Evolutionary conservation across 805 yeast genomes (phyloP).

Genomic region (Wickerhamomyces chambardii): DNA sequence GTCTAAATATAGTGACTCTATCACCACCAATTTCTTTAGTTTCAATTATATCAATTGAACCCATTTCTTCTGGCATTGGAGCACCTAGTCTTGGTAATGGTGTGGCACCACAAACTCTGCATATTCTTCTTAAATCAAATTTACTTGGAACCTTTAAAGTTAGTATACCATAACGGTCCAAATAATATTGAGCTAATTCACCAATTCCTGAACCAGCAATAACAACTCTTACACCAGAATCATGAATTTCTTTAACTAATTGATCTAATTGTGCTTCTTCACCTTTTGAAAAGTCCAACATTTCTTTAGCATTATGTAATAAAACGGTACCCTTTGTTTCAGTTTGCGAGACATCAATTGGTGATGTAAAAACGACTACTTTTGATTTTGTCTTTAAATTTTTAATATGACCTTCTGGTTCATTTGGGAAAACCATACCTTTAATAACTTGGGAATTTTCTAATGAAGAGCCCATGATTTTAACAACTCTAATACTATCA

Average conservation of each 20-base stretch:
- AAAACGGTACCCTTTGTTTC: conserved; percentile 97
- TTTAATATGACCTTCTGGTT: conserved; percentile 89
- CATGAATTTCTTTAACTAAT: conserved; percentile 72
- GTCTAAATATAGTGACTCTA: conserved; percentile 90
- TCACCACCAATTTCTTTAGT: conserved; percentile 96
- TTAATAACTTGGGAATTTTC: conserved; percentile 69
- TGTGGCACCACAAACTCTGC: conserved; percentile 96
- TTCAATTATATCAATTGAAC: conserved; percentile 78
- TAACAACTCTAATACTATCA: conserved; percentile 91
- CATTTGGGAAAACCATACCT: conserved; percentile 98
- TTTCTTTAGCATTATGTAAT: conserved; percentile 92
- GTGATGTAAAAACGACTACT: conserved; percentile 90
- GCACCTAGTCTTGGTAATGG: conserved; percentile 93
- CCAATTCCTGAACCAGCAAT: conserved; percentile 95
- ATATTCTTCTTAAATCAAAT: conserved; percentile 87
- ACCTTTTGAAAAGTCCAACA: conserved; percentile 93
- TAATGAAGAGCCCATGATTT: conserved; percentile 88
- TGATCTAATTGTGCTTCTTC: conserved; percentile 91
- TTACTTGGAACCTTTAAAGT: conserved; percentile 89
- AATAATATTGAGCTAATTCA: conserved; percentile 85
- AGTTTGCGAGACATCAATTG: conserved; percentile 91
- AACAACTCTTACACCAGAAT: conserved; percentile 80
- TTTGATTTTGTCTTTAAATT: conserved; percentile 53
- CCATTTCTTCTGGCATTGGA: conserved; percentile 92
- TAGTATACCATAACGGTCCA: conserved; percentile 78